Conservation (phyloP, 768 basidiomycete genomes). For the Tulasnella sp. region DNA sequence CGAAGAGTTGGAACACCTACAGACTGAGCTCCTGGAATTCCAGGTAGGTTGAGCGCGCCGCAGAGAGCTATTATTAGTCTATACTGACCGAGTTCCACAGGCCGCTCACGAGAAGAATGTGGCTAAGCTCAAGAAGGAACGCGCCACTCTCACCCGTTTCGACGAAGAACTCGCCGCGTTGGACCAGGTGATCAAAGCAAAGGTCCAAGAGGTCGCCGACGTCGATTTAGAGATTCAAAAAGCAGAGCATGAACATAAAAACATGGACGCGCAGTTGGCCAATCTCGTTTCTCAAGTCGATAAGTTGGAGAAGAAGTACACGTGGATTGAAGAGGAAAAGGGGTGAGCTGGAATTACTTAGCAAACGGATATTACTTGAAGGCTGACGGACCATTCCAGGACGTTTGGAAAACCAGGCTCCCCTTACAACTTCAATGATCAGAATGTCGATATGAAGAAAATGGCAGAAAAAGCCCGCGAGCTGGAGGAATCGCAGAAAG, state of each 20-base stretch:
- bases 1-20: conserved; percentile 51
- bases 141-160: conserved; percentile 76
- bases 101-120: conserved; percentile 53
- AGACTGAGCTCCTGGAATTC: conserved; percentile 34
- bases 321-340: conserved; percentile 84
- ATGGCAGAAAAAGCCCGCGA: conserved; percentile 57
- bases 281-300: conserved; percentile 37
- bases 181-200: conserved; percentile 67
- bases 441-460: conserved; percentile 43
- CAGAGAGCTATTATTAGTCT: not conserved
- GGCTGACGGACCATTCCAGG: too few relatives aligned
- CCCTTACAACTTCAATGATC: conserved; percentile 60
- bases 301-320: conserved; percentile 66
- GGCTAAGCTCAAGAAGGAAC: conserved; percentile 66
- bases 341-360: conserved; percentile 42
- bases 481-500: conserved; percentile 65
- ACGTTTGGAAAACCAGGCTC: conserved; percentile 74
- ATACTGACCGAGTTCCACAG: conserved; percentile 26
- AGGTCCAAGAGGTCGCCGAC: conserved; percentile 58
- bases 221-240: conserved; percentile 53
- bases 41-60: conserved; percentile 28
- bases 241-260: conserved; percentile 53
- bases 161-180: conserved; percentile 80
- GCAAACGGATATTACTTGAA: not conserved
- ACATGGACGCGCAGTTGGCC: conserved; percentile 53